These are phyloP conservation scores for Fusarium haematococcum DNA, from an alignment of 2,329 filamentous ascomycete genomes.

Conservation along the genomic window DNA sequence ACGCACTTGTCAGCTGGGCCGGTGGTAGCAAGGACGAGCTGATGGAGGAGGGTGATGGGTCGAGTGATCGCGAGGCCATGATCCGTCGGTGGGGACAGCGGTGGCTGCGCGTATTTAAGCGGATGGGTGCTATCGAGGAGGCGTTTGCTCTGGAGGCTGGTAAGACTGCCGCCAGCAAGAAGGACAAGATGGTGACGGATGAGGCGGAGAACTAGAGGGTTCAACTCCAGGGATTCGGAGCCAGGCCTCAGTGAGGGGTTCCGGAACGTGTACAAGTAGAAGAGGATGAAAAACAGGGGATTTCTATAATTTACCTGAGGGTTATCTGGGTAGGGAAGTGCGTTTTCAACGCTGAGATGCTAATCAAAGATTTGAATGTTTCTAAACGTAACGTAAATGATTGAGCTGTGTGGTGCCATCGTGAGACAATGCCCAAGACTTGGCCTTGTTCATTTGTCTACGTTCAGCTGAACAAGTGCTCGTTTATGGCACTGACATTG, in stretches of 20 bases:
- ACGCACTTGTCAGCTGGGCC: slow-evolving; percentile 79
- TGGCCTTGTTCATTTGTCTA: not conserved
- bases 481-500: not conserved
- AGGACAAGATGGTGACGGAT: slow-evolving; percentile 34
- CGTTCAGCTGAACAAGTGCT: not conserved
- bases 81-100: slow-evolving; percentile 84
- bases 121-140: slow-evolving; percentile 89
- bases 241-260: not conserved
- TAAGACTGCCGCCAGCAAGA: slow-evolving; percentile 30
- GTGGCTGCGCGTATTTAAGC: slow-evolving; percentile 87
- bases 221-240: slow-evolving; percentile 27
- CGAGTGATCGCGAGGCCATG: slow-evolving; percentile 69
- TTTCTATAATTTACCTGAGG: not conserved
- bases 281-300: slow-evolving; percentile 22
- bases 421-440: not conserved
- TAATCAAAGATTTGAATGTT: not conserved
- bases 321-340: not conserved
- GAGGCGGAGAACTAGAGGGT: slow-evolving; percentile 36
- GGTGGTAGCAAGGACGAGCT: slow-evolving; percentile 78
- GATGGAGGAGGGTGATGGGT: slow-evolving; percentile 75
- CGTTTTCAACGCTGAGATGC: not conserved
- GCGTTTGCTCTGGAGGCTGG: slow-evolving; percentile 61
- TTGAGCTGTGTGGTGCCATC: not conserved
- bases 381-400: not conserved
- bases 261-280: slow-evolving; percentile 20